These are phyloP conservation scores for Rhizopogon vinicolor DNA, from an alignment of 768 basidiomycete genomes.

Conservation along the genomic window DNA sequence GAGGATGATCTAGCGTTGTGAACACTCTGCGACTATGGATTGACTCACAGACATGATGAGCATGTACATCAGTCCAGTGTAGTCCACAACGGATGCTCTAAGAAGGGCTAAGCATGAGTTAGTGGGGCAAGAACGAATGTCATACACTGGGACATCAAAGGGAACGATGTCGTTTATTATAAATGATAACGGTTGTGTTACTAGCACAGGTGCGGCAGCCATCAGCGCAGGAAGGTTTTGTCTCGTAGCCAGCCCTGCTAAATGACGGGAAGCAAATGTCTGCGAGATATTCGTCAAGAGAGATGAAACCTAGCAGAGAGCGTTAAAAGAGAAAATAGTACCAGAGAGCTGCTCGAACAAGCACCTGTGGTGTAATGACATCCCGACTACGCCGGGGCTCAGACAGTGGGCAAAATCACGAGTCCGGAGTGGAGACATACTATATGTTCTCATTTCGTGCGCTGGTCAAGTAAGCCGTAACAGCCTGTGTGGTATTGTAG, in stretches of 20 bases:
- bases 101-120: neutral
- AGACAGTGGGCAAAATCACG: neutral
- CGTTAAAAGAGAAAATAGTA: neutral
- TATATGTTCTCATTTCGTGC: constrained; percentile 57
- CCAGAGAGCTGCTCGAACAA: constrained; percentile 3
- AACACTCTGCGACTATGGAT: neutral
- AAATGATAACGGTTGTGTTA: constrained; percentile 45
- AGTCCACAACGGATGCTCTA: constrained; percentile 51
- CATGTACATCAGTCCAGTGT: constrained; percentile 49
- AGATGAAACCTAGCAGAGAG: constrained; percentile 16
- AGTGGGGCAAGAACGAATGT: constrained; percentile 1
- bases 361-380: constrained; percentile 3
- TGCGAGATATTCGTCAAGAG: constrained; percentile 36
- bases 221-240: constrained; percentile 32
- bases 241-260: constrained; percentile 18
- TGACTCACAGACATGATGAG: constrained; percentile 25
- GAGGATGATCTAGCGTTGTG: neutral
- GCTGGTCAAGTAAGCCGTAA: constrained; percentile 43
- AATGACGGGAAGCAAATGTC: constrained; percentile 30
- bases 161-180: constrained; percentile 46
- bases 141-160: constrained; percentile 58
- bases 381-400: constrained; percentile 10
- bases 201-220: constrained; percentile 41
- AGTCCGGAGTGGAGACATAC: constrained; percentile 30
- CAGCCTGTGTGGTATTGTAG: constrained; percentile 44